These are phyloP conservation scores for Zygosaccharomyces siamensis DNA, from an alignment of 805 yeast genomes.

Conservation along the genomic window DNA sequence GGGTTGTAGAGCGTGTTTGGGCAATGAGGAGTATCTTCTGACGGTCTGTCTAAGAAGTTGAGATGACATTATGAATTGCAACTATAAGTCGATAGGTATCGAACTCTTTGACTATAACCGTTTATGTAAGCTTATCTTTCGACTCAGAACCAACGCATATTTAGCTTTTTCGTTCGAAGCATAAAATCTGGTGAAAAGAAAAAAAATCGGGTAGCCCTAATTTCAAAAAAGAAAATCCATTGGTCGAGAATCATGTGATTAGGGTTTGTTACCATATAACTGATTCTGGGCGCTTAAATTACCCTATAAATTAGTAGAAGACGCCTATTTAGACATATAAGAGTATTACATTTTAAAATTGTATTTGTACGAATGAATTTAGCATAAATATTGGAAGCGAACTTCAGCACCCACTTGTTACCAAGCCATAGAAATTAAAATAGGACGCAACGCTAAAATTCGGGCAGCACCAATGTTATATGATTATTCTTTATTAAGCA, in stretches of 20 bases:
- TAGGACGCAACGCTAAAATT: too few relatives aligned
- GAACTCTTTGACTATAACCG: neutral
- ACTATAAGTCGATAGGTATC: neutral
- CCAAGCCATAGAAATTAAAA: neutral
- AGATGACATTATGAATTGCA: neutral
- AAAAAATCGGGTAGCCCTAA: neutral
- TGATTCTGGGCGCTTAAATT: neutral
- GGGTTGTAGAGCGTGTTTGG: constrained; percentile 42
- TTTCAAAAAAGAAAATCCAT: constrained; percentile 3
- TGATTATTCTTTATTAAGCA: too few relatives aligned
- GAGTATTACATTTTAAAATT: too few relatives aligned
- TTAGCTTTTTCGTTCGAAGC: neutral
- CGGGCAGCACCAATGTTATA: too few relatives aligned
- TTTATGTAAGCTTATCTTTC: neutral
- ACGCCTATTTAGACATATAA: neutral
- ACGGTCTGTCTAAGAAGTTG: constrained; percentile 45
- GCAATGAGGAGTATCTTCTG: constrained; percentile 36
- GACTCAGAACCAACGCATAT: neutral
- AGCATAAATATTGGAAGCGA: neutral
- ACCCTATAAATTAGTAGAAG: neutral
- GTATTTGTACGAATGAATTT: neutral
- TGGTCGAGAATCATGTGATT: constrained; percentile 12
- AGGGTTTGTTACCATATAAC: neutral
- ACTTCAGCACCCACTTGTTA: neutral
- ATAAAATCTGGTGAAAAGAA: neutral